These are phyloP conservation scores for Hypocrella siamensis DNA, from an alignment of 2,329 filamentous ascomycete genomes.

Conservation along the genomic window DNA sequence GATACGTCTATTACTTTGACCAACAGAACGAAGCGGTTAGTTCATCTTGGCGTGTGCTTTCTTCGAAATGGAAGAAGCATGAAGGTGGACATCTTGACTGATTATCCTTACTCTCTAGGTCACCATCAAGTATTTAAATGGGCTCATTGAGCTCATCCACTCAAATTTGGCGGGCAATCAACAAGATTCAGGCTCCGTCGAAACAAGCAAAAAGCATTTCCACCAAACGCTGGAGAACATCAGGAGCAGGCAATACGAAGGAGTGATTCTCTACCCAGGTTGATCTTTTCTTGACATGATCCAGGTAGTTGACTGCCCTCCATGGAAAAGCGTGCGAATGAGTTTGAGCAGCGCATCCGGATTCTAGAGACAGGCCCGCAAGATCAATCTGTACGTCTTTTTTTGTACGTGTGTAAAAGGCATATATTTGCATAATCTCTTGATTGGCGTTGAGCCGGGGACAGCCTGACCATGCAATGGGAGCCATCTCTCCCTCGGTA, in stretches of 20 bases:
- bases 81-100: not conserved
- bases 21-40: slow-evolving; percentile 88
- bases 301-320: no score
- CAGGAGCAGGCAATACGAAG: slow-evolving; percentile 78
- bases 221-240: slow-evolving; percentile 92
- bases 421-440: no score
- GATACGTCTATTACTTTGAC: slow-evolving; percentile 99
- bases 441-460: no score
- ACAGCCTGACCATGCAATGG: no score
- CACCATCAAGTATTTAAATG: slow-evolving; percentile 95
- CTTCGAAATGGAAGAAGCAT: not conserved
- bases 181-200: slow-evolving; percentile 64
- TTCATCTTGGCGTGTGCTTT: slow-evolving; percentile 1
- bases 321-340: no score
- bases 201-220: slow-evolving; percentile 87
- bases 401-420: no score
- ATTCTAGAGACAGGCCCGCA: not conserved
- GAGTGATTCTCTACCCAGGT: slow-evolving; percentile 57
- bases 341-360: slow-evolving; percentile 1
- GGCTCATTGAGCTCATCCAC: slow-evolving; percentile 94
- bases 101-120: slow-evolving; percentile 30
- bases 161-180: slow-evolving; percentile 83
- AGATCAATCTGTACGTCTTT: no score
- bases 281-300: slow-evolving; percentile 7
- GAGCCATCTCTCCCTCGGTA: no score